phyloP scores from a whole-genome alignment of 805 yeast species.

The Hanseniaspora lindneri region DNA sequence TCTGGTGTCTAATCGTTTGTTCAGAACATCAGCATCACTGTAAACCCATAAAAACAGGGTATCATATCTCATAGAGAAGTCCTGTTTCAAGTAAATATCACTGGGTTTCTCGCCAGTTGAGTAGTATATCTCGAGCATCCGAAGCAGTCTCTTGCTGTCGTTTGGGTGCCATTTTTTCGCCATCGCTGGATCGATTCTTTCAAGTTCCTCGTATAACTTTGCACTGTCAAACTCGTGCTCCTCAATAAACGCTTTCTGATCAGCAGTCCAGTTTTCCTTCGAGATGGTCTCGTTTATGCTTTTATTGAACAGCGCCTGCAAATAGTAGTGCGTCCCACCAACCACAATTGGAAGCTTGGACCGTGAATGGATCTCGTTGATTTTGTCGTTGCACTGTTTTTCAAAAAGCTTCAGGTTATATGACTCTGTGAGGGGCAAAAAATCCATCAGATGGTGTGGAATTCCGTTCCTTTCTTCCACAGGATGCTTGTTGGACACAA shows the following conservation, averaged over 20 bases:
- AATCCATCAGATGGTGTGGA: constrained; percentile 80
- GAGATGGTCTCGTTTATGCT: constrained; percentile 35
- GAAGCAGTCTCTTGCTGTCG: constrained; percentile 61
- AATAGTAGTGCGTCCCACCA: constrained; percentile 93
- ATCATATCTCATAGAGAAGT: constrained; percentile 43
- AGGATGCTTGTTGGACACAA: constrained; percentile 89
- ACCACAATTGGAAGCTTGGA: constrained; percentile 78
- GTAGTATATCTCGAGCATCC: constrained; percentile 72
- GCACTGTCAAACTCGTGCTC: constrained; percentile 6
- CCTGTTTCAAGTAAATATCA: constrained; percentile 56
- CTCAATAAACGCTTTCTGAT: constrained; percentile 23
- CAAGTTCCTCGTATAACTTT: constrained; percentile 37
- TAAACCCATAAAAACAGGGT: constrained; percentile 75
- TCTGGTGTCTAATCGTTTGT: constrained; percentile 54
- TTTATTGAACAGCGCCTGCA: constrained; percentile 62
- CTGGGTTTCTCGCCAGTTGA: constrained; percentile 59
- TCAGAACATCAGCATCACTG: constrained; percentile 47
- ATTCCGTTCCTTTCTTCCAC: constrained; percentile 59
- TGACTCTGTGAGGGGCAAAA: constrained; percentile 67
- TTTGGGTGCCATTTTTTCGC: constrained; percentile 84
- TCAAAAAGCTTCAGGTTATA: constrained; percentile 72
- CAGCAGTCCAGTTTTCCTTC: constrained; percentile 26
- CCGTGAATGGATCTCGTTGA: constrained; percentile 50
- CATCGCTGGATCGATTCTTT: constrained; percentile 52
- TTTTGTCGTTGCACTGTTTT: constrained; percentile 50